Evolutionary conservation across 805 yeast genomes (phyloP).

Genomic region (Sugiyamaella boreocaroliniensis): DNA sequence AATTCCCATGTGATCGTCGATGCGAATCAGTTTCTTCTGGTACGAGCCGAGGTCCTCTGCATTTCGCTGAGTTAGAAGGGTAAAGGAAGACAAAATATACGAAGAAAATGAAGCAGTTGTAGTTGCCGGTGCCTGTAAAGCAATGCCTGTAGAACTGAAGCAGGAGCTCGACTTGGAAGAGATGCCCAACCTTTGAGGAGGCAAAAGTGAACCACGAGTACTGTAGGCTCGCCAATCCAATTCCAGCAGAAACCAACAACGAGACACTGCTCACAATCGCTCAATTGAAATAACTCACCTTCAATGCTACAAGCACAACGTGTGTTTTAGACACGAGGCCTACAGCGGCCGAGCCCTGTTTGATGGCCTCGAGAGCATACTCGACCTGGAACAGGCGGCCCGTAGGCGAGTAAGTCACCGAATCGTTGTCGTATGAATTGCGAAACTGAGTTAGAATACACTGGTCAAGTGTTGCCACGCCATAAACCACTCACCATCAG

Average conservation of each 20-base stretch:
- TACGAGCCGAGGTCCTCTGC: conserved; percentile 97
- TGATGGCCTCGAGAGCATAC: conserved; percentile 90
- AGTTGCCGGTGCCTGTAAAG: too few relatives aligned
- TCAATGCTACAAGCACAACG: conserved; percentile 88
- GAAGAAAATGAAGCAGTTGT: not conserved
- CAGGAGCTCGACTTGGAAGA: not conserved
- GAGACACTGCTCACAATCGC: not conserved
- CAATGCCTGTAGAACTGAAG: too few relatives aligned
- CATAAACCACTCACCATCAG: not conserved
- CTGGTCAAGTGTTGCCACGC: not conserved
- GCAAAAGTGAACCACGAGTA: too few relatives aligned
- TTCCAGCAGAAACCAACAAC: not conserved
- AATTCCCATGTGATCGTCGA: conserved; percentile 90
- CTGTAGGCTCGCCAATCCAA: too few relatives aligned
- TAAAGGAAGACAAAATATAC: conserved; percentile 19
- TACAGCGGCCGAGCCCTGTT: conserved; percentile 96
- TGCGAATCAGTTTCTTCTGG: conserved; percentile 85
- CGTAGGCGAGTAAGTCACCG: conserved; percentile 95
- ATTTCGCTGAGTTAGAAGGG: conserved; percentile 47
- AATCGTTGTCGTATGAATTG: conserved; percentile 97
- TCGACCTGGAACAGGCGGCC: conserved; percentile 87
- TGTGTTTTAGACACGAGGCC: conserved; percentile 82
- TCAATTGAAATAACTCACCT: conserved; percentile 29
- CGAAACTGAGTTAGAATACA: conserved; percentile 53
- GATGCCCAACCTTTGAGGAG: not conserved